Percentiles rank a stretch among this genome's conserved stretches.
These are phyloP conservation scores for Streptanthus diversifolius DNA, from an alignment of 345 rosid species.

Conservation along the genomic window DNA sequence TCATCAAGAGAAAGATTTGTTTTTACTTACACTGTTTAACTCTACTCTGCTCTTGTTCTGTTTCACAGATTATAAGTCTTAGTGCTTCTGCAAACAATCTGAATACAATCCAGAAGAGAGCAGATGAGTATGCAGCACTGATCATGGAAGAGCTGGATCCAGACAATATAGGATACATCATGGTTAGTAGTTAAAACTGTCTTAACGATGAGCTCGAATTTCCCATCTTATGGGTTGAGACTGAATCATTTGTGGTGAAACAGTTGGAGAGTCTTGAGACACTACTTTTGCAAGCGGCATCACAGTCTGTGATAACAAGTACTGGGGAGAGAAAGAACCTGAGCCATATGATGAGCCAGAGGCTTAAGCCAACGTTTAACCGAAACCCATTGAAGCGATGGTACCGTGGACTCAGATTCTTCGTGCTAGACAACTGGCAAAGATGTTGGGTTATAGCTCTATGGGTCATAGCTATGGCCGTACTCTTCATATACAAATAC, in stretches of 20 bases:
- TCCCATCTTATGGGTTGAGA: background rate
- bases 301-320: conserved; percentile 41
- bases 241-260: conserved; percentile 8
- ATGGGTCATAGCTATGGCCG: conserved; percentile 59
- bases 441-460: conserved; percentile 66
- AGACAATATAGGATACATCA: conserved; percentile 63
- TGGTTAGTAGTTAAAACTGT: conserved; percentile 46
- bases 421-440: conserved; percentile 67
- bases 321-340: conserved; percentile 60
- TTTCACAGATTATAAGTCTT: conserved; percentile 57
- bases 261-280: conserved; percentile 69
- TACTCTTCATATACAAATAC: conserved; percentile 57
- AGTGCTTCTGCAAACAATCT: conserved; percentile 83
- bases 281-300: conserved; percentile 58
- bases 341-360: conserved; percentile 75
- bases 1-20: too few relatives aligned
- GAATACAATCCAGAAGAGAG: conserved; percentile 58
- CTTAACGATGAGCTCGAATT: too few relatives aligned
- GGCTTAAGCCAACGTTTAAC: conserved; percentile 54
- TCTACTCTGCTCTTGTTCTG: background rate
- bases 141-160: conserved; percentile 89
- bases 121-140: conserved; percentile 75
- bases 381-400: conserved; percentile 49
- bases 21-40: background rate
- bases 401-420: conserved; percentile 42